Evolutionary conservation across 2,329 filamentous ascomycete genomes (phyloP).

Genomic region (Phoma sp.): DNA sequence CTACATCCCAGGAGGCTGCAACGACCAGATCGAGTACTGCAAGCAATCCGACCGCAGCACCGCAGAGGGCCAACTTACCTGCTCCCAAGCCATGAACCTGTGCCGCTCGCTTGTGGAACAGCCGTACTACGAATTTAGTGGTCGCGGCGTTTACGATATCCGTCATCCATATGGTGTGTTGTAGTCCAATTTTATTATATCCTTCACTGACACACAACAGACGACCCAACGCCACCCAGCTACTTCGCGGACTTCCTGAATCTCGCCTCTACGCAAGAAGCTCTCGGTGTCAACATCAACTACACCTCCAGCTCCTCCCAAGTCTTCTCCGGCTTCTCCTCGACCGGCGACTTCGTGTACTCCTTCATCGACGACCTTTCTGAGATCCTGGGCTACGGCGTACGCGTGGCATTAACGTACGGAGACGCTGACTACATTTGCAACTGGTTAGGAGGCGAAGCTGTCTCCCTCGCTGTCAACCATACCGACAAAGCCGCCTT

Average conservation of each 20-base stretch:
- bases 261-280: constrained; percentile 59
- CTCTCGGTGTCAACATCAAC: constrained; percentile 60
- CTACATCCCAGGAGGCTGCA: constrained; percentile 58
- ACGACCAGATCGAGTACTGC: constrained; percentile 58
- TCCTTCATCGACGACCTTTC: constrained; percentile 55
- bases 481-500: constrained; percentile 63
- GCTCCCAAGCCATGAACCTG: constrained; percentile 47
- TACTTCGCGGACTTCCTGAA: constrained; percentile 61
- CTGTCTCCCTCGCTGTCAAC: constrained; percentile 65
- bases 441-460: constrained; percentile 76
- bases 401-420: constrained; percentile 63
- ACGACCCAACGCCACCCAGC: constrained; percentile 60
- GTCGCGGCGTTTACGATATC: constrained; percentile 63
- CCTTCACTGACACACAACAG: constrained; percentile 11
- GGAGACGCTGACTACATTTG: constrained; percentile 65
- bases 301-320: constrained; percentile 53
- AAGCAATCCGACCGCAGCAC: constrained; percentile 37
- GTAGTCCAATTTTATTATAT: background rate
- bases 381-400: constrained; percentile 60
- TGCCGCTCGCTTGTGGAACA: constrained; percentile 56
- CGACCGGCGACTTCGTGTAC: constrained; percentile 55
- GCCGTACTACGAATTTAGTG: constrained; percentile 49
- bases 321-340: constrained; percentile 54
- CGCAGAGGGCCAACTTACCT: constrained; percentile 37
- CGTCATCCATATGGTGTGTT: constrained; percentile 49